These are phyloP conservation scores for Daldinia bambusicola DNA, from an alignment of 495 filamentous ascomycete genomes.

Conservation along the genomic window DNA sequence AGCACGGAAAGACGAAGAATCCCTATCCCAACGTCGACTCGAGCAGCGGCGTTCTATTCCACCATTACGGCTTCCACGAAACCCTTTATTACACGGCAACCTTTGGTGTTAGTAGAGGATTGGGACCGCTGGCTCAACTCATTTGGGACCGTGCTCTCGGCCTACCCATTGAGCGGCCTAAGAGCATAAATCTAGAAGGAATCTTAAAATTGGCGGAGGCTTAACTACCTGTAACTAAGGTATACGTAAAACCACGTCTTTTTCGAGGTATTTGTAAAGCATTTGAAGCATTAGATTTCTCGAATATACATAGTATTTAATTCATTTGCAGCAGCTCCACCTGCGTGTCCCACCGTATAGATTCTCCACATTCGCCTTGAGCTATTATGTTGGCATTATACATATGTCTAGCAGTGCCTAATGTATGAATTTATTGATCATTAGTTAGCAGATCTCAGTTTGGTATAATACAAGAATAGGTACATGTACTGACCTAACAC, in stretches of 20 bases:
- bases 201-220: slow-evolving; percentile 69
- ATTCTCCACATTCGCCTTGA: too few species aligned
- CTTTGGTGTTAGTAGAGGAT: slow-evolving; percentile 90
- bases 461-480: too few species aligned
- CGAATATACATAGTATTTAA: background rate
- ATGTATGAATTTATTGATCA: too few species aligned
- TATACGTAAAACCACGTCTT: slow-evolving; percentile 23
- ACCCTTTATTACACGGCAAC: slow-evolving; percentile 98
- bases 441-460: too few species aligned
- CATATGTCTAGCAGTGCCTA: too few species aligned
- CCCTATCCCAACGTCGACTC: slow-evolving; percentile 96
- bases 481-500: too few species aligned
- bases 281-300: slow-evolving; percentile 29
- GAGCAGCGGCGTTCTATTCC: slow-evolving; percentile 90
- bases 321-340: too few species aligned
- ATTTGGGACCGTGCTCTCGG: slow-evolving; percentile 96
- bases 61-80: slow-evolving; percentile 96
- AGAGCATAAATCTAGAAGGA: slow-evolving; percentile 92
- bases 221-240: slow-evolving; percentile 6
- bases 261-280: slow-evolving; percentile 19
- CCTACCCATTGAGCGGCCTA: slow-evolving; percentile 96
- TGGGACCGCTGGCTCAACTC: slow-evolving; percentile 92
- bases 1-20: slow-evolving; percentile 99
- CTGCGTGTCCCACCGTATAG: too few species aligned
- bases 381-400: too few species aligned